Evolutionary conservation across 2,329 filamentous ascomycete genomes (phyloP).

Genomic region (Monilinia polystroma): DNA sequence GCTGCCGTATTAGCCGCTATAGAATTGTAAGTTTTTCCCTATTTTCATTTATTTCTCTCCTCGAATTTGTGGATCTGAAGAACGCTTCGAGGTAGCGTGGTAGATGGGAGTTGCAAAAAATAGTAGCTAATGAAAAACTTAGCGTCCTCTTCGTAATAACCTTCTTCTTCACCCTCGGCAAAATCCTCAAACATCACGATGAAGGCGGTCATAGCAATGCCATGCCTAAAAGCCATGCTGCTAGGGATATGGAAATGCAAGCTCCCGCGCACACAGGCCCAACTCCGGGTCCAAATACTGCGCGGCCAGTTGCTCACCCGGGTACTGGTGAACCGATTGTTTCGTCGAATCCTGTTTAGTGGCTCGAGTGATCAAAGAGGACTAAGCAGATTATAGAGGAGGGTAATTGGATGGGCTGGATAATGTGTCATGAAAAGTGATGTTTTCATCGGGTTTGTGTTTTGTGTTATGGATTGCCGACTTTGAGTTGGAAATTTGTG

Average conservation of each 20-base stretch:
- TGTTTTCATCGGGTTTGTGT: background rate
- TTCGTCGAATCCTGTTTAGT: too few relatives aligned
- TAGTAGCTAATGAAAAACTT: background rate
- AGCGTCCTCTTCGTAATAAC: constrained; percentile 20
- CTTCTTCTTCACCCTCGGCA: constrained; percentile 5
- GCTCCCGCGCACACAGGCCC: background rate
- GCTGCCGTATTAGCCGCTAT: constrained; percentile 14
- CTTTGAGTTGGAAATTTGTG: background rate
- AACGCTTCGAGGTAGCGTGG: too few relatives aligned
- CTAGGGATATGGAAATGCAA: constrained; percentile 18
- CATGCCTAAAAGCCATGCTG: background rate
- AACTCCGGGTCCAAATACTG: background rate
- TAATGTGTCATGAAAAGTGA: background rate
- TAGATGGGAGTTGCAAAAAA: too few relatives aligned
- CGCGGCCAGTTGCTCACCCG: background rate
- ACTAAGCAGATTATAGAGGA: too few relatives aligned
- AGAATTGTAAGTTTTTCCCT: constrained; percentile 17
- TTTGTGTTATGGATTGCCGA: background rate
- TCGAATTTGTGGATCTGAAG: background rate
- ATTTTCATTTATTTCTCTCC: background rate
- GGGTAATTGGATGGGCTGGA: background rate
- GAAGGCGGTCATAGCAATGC: background rate
- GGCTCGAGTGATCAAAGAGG: background rate
- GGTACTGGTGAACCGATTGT: background rate
- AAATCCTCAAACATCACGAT: constrained; percentile 5